Evolutionary conservation across 495 filamentous ascomycete species (phyloP).

Genomic region (Penicillium manginii): DNA sequence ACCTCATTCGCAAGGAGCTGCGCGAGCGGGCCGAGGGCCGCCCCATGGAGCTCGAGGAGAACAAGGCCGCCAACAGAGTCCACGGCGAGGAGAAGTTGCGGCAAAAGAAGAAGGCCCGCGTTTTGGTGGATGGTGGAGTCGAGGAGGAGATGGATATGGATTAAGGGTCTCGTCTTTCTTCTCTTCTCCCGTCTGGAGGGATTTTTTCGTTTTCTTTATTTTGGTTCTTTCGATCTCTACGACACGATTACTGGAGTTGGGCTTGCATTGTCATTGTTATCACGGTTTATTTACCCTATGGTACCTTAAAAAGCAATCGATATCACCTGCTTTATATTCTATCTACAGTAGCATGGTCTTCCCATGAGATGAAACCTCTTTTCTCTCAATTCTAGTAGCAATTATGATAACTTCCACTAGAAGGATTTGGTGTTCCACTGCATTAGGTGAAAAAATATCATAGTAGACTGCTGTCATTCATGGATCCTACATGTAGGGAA

Average conservation of each 20-base stretch:
- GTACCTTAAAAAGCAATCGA: slow-evolving; percentile 32
- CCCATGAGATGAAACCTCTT: background rate
- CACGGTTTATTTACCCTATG: slow-evolving; percentile 26
- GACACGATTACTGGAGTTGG: slow-evolving; percentile 39
- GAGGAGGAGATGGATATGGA: slow-evolving; percentile 75
- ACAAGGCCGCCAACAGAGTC: slow-evolving; percentile 38
- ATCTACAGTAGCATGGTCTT: slow-evolving; percentile 21
- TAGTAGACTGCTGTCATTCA: too few relatives aligned
- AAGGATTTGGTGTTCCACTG: too few relatives aligned
- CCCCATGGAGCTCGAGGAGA: slow-evolving; percentile 44
- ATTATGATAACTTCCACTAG: too few relatives aligned
- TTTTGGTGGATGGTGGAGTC: slow-evolving; percentile 68
- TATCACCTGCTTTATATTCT: slow-evolving; percentile 32
- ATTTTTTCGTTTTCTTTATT: slow-evolving; percentile 16
- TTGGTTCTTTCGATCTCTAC: slow-evolving; percentile 32
- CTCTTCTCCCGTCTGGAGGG: slow-evolving; percentile 7
- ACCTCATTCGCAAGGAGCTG: slow-evolving; percentile 63
- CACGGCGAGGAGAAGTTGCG: slow-evolving; percentile 57
- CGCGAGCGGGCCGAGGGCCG: slow-evolving; percentile 48
- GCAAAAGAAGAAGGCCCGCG: slow-evolving; percentile 63
- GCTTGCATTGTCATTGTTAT: slow-evolving; percentile 33
- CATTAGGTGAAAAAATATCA: too few relatives aligned
- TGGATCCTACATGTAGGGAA: too few relatives aligned
- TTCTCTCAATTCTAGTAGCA: background rate
- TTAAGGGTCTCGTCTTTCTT: slow-evolving; percentile 40